These are phyloP conservation scores for Isoetes engelmannii DNA, from an alignment of 83 land plant genomes.

Conservation along the genomic window DNA sequence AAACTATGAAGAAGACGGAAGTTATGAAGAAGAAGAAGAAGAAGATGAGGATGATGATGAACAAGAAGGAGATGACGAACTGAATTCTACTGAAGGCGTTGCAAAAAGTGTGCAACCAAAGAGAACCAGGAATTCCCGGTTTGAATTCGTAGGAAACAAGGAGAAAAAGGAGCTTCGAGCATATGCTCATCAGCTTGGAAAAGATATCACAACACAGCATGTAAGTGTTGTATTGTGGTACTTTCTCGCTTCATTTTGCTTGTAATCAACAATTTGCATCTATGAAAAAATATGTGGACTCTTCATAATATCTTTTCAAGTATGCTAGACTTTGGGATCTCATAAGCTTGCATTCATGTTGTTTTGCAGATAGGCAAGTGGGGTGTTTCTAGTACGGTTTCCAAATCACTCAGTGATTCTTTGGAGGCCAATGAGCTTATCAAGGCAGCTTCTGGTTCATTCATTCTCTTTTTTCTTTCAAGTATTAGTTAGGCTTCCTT, in stretches of 20 bases:
- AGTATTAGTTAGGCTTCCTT: background rate
- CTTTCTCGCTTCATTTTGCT: background rate
- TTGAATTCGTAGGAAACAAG: slow-evolving; percentile 19
- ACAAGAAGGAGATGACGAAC: too few relatives aligned
- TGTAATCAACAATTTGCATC: background rate
- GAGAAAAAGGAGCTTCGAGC: slow-evolving; percentile 37
- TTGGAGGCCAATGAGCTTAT: slow-evolving; percentile 30
- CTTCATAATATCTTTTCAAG: background rate
- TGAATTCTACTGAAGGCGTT: too few relatives aligned
- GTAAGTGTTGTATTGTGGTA: background rate
- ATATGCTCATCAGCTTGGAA: slow-evolving; percentile 28
- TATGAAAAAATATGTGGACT: background rate
- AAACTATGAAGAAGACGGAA: too few relatives aligned
- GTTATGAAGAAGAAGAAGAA: too few relatives aligned
- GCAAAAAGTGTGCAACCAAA: too few relatives aligned
- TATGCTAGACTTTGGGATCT: background rate
- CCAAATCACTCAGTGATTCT: slow-evolving; percentile 25
- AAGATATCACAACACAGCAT: slow-evolving; percentile 25
- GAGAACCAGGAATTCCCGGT: background rate
- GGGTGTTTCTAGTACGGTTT: slow-evolving; percentile 17
- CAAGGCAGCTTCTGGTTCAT: slow-evolving; percentile 13
- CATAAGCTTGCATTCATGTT: too few relatives aligned
- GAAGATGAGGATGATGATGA: too few relatives aligned
- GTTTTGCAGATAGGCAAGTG: slow-evolving; percentile 27
- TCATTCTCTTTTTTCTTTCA: slow-evolving; percentile 5